Conservation (phyloP, 1,284 basidiomycete genomes). For the Ganoderma resinaceum region DNA sequence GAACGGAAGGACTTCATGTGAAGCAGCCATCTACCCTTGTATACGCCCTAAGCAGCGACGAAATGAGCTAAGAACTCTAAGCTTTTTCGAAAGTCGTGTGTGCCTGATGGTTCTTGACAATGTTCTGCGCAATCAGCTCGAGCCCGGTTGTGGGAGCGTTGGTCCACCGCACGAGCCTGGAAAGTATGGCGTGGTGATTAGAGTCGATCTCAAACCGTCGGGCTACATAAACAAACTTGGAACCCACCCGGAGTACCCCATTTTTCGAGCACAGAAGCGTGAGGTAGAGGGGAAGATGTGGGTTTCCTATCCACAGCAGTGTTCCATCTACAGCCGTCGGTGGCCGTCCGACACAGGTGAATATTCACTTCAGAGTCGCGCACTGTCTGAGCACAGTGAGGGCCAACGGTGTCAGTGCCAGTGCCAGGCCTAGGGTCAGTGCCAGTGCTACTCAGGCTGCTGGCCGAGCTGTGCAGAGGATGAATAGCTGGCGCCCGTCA, state of each 20-base stretch:
- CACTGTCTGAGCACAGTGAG: no score
- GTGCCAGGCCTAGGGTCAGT: no score
- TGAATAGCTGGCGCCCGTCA: not conserved
- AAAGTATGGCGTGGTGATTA: conserved; percentile 4
- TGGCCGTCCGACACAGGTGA: not conserved
- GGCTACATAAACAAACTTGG: no score
- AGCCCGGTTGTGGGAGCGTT: conserved; percentile 77
- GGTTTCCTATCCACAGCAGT: not conserved
- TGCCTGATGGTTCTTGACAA: conserved; percentile 73
- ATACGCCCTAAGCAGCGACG: conserved; percentile 52
- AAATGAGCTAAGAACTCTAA: conserved; percentile 9
- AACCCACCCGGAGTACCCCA: conserved; percentile 30
- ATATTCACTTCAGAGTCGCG: not conserved
- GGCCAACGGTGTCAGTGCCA: no score
- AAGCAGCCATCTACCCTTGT: conserved; percentile 69
- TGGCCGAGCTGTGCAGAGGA: no score
- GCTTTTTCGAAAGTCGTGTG: not conserved
- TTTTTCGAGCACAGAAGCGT: not conserved
- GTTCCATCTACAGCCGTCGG: not conserved
- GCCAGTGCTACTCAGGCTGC: no score
- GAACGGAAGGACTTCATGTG: conserved; percentile 77
- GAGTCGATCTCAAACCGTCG: conserved; percentile 20
- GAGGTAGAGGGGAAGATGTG: not conserved
- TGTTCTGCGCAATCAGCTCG: conserved; percentile 71
- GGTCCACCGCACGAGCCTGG: conserved; percentile 77